phyloP scores from a whole-genome alignment of 2,329 filamentous ascomycete species.

The Aspergillus sp. region DNA sequence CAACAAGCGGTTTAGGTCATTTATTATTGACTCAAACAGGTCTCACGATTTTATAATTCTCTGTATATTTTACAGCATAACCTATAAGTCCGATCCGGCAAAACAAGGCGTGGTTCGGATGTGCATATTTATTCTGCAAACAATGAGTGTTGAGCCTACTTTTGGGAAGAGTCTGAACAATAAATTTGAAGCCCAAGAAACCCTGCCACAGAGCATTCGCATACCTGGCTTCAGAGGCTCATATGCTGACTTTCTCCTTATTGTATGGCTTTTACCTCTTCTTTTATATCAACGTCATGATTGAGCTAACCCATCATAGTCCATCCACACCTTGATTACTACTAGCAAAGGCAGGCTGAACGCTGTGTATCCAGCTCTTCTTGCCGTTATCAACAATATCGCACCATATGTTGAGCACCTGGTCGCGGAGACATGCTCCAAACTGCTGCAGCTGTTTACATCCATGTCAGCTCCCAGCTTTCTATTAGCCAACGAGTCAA shows the following conservation, averaged over 20 bases:
- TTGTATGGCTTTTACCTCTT: slow-evolving; percentile 50
- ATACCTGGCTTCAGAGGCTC: slow-evolving; percentile 82
- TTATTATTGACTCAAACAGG: slow-evolving; percentile 93
- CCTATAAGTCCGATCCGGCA: slow-evolving; percentile 79
- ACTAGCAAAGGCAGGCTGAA: slow-evolving; percentile 86
- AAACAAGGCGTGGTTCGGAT: slow-evolving; percentile 93
- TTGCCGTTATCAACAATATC: slow-evolving; percentile 93
- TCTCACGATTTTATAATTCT: slow-evolving; percentile 91
- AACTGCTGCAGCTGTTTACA: slow-evolving; percentile 81
- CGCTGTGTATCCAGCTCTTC: slow-evolving; percentile 84
- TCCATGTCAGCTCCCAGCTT: slow-evolving; percentile 95
- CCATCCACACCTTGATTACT: slow-evolving; percentile 88
- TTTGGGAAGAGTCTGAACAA: slow-evolving; percentile 91
- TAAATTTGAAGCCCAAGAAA: slow-evolving; percentile 83
- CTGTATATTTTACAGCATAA: slow-evolving; percentile 87
- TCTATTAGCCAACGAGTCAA: slow-evolving; percentile 85
- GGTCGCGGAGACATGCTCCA: slow-evolving; percentile 72
- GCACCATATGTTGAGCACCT: slow-evolving; percentile 79
- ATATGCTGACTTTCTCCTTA: slow-evolving; percentile 92
- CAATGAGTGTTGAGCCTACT: slow-evolving; percentile 85
- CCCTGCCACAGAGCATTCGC: slow-evolving; percentile 75
- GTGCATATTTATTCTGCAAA: slow-evolving; percentile 97
- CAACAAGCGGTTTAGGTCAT: slow-evolving; percentile 94
- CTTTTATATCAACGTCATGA: background rate
- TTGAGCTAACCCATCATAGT: slow-evolving; percentile 50